Conservation (phyloP, 176 grass and related monocot genomes). For the Raddia guianensis region DNA sequence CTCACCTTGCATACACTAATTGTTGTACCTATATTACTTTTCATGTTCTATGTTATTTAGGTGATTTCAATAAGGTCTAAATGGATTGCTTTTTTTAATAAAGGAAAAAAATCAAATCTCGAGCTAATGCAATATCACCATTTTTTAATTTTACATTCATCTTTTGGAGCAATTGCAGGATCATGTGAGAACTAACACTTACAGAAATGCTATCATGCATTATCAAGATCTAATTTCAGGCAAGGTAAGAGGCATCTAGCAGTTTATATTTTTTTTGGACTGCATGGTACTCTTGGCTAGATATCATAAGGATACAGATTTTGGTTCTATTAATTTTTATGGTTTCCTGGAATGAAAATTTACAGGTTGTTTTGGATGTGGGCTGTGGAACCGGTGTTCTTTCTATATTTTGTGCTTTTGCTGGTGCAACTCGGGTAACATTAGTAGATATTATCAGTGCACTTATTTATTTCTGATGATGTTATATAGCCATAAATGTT, state of each 20-base stretch:
- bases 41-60: constrained; percentile 18
- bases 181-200: constrained; percentile 81
- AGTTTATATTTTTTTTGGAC: constrained; percentile 33
- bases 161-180: constrained; percentile 66
- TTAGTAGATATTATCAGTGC: constrained; percentile 24
- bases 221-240: constrained; percentile 82
- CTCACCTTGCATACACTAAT: constrained; percentile 1
- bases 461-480: constrained; percentile 6
- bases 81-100: constrained; percentile 11
- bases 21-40: not conserved
- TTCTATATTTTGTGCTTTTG: constrained; percentile 93
- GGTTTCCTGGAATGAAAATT: constrained; percentile 17
- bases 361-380: constrained; percentile 97
- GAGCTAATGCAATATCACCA: constrained; percentile 19
- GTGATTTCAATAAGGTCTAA: constrained; percentile 23
- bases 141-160: constrained; percentile 38
- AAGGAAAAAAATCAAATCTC: not conserved
- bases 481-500: not conserved
- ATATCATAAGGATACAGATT: constrained; percentile 23
- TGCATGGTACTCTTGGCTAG: constrained; percentile 25
- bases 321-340: constrained; percentile 24
- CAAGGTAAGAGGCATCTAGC: constrained; percentile 59
- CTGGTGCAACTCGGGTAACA: constrained; percentile 91
- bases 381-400: constrained; percentile 95
- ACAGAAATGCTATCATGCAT: constrained; percentile 87